phyloP scores from a whole-genome alignment of 129 eudicot genomes.

The Helichrysum umbraculigerum region DNA sequence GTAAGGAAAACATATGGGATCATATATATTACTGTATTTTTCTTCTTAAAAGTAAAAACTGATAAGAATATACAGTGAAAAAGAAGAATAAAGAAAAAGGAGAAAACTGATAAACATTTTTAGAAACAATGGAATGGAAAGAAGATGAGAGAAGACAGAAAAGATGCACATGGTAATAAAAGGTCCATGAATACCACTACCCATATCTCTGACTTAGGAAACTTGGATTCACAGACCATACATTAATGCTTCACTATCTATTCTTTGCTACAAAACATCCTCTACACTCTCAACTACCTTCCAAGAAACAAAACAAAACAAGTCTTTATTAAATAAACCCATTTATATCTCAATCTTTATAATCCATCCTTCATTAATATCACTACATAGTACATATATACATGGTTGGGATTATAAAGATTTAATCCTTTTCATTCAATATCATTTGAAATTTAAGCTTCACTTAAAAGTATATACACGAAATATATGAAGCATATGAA shows the following conservation, averaged over 20 bases:
- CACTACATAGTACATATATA: background rate
- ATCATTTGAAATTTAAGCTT: background rate
- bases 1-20: background rate
- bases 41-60: too few relatives aligned
- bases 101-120: slow-evolving; percentile 9
- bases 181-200: slow-evolving; percentile 40
- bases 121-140: slow-evolving; percentile 13
- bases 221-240: slow-evolving; percentile 41
- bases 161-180: slow-evolving; percentile 41
- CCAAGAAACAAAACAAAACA: slow-evolving; percentile 31
- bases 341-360: slow-evolving; percentile 3
- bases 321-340: slow-evolving; percentile 4
- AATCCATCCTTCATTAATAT: slow-evolving; percentile 13
- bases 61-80: background rate
- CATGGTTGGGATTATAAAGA: background rate
- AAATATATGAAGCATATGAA: too few relatives aligned
- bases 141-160: slow-evolving; percentile 20
- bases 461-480: background rate
- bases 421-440: slow-evolving; percentile 9
- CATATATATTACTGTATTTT: too few relatives aligned
- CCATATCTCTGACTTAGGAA: slow-evolving; percentile 41
- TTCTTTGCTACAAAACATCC: slow-evolving; percentile 36
- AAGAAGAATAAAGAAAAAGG: background rate
- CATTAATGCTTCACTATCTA: slow-evolving; percentile 40
- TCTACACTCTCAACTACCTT: slow-evolving; percentile 27